Evolutionary conservation across 169 alveolate species (phyloP).

Genomic region (Cryptosporidium tyzzeri): DNA sequence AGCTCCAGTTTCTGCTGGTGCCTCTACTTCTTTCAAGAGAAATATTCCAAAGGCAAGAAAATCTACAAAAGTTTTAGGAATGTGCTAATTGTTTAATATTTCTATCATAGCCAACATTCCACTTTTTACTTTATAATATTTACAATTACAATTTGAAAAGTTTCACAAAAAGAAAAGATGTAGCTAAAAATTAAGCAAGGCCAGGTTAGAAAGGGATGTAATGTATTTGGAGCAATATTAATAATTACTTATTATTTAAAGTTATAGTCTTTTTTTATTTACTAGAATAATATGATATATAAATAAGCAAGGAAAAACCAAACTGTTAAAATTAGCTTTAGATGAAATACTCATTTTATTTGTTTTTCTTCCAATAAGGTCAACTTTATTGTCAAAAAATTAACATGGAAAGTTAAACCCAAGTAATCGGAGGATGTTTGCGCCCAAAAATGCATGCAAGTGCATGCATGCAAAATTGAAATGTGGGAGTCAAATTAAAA

Average conservation of each 20-base stretch:
- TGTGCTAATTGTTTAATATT: conserved; percentile 23
- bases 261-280: background rate
- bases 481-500: background rate
- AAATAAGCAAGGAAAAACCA: background rate
- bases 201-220: conserved; percentile 1
- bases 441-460: background rate
- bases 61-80: conserved; percentile 67
- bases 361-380: background rate
- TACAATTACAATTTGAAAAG: background rate
- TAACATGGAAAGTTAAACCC: background rate
- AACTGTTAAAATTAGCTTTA: too few species aligned
- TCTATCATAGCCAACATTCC: too few species aligned
- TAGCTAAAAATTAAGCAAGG: conserved; percentile 6
- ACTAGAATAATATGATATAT: background rate
- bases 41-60: conserved; percentile 66
- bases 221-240: background rate
- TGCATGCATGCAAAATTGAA: background rate
- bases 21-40: conserved; percentile 72
- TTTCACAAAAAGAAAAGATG: background rate
- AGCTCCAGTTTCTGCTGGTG: conserved; percentile 76
- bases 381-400: too few species aligned
- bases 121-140: too few species aligned
- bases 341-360: too few species aligned
- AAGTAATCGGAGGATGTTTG: background rate
- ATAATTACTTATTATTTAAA: background rate